Base-by-base conservation (phyloP, 2,329 filamentous ascomycete genomes). In the Hypoxylon sp. region DNA sequence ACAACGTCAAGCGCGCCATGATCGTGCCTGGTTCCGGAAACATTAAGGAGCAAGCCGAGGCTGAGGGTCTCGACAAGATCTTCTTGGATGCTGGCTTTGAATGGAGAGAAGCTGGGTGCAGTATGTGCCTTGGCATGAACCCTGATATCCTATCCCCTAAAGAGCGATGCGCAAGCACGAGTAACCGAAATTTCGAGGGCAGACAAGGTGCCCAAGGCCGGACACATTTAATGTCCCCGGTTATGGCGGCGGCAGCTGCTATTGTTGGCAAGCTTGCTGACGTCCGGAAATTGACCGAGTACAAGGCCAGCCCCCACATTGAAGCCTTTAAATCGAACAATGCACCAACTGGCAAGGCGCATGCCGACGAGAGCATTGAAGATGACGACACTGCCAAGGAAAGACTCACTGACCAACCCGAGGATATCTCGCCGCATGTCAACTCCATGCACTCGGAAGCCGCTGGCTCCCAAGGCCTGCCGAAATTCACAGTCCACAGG, bases 111-210 rank as follows among this genome's bases (percentile, higher is more conserved):
- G 96, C 96, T 71, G 96, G 96, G 52, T 99, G 96, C 87, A 97
- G 93, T 68, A 99, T 99, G 96, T 98, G 96, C 78, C 87, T 99
- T 59, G 96, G 96, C 78, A 99, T 99, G 95, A 99, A 99, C 84
- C 95, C 96, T 0, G 96, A 99, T 78, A 98, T 99, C 69, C 87
- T 98, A 48, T 89, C 94, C 1, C 94, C 96, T 57, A 88, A 91
- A 78, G 96, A 99, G 82, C 90, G 96, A 75, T 98, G 96, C 78
- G 96, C 96, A 43, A 95, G 91, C 77, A 98, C 96, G 52, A 96
- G 93, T 68, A 98, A 98, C 83, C 92, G 96, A 74, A 98, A 98
- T 81, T 98, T 98, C 73, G 96, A 98, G 79, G 96, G 96, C 67
- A 91, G 96, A 70, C 96, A 99, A 81, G 96, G 96, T 77, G 94